Evolutionary conservation across 2,329 filamentous ascomycete species (phyloP).

Genomic region (Aspergillus persii): DNA sequence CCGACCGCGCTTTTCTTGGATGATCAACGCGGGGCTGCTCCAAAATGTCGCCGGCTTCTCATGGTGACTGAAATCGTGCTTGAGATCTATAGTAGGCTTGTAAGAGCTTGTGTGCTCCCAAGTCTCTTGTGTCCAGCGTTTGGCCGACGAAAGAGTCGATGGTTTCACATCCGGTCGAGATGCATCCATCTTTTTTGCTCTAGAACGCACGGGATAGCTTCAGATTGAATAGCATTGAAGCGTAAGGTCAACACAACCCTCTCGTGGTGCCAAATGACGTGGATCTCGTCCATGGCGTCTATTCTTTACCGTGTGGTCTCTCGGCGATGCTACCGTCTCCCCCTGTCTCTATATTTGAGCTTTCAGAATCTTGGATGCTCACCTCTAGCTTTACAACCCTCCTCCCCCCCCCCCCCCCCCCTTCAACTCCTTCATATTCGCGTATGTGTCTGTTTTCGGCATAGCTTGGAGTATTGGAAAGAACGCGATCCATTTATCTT

Average conservation of each 20-base stretch:
- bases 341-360: constrained; percentile 6
- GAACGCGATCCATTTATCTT: constrained; percentile 20
- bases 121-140: not conserved
- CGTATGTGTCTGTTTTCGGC: constrained; percentile 24
- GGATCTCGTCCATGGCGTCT: not conserved
- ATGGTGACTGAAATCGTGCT: constrained; percentile 19
- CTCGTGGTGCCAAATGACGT: not conserved
- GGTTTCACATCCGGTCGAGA: not conserved
- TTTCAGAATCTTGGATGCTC: constrained; percentile 4
- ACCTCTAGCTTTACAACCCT: constrained; percentile 6
- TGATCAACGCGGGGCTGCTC: constrained; percentile 15
- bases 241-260: not conserved
- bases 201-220: not conserved
- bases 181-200: not conserved
- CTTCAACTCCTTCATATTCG: constrained; percentile 9
- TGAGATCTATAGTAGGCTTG: not conserved
- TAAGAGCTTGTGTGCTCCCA: not conserved
- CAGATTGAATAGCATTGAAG: not conserved
- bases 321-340: not conserved
- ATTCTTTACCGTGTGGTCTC: not conserved
- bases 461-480: constrained; percentile 35
- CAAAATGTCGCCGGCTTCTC: constrained; percentile 12
- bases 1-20: constrained; percentile 12
- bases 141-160: not conserved
- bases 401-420: constrained; percentile 2